Percentiles rank a stretch among this genome's conserved stretches.
phyloP scores from a whole-genome alignment of 2,329 filamentous ascomycete genomes.

The Apiospora kogelbergensis region DNA sequence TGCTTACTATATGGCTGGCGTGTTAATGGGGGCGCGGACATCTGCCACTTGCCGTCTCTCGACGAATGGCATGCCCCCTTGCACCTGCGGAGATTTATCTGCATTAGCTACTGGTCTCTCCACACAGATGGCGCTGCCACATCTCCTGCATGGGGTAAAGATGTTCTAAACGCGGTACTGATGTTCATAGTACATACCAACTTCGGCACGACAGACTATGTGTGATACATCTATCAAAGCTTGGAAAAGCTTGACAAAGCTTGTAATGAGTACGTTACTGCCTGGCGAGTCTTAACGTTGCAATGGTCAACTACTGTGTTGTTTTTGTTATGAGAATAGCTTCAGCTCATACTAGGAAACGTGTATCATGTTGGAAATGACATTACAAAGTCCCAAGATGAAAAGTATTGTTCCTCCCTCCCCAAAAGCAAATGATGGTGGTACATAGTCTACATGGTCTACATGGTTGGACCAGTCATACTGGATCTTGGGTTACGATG shows the following conservation, averaged over 20 bases:
- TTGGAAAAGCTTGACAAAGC: constrained; percentile 6
- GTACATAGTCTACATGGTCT: neutral
- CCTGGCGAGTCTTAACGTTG: neutral
- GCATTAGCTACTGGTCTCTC: neutral
- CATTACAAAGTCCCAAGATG: neutral
- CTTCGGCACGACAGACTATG: neutral
- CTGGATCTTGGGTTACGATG: neutral
- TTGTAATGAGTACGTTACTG: neutral
- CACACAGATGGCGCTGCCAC: neutral
- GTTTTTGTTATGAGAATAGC: neutral
- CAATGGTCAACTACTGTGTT: neutral
- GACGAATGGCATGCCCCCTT: neutral
- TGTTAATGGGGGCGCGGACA: constrained; percentile 19
- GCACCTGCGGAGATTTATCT: neutral
- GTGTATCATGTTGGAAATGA: neutral
- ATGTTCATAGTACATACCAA: neutral
- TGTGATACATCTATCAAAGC: neutral
- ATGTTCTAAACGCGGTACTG: neutral
- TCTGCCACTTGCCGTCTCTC: neutral
- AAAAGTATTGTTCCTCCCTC: too few species aligned
- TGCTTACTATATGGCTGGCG: constrained; percentile 17
- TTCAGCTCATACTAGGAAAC: neutral
- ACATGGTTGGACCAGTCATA: neutral
- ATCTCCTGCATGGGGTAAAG: neutral
- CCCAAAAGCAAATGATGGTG: neutral